These are phyloP conservation scores for Sparassis latifolia DNA, from an alignment of 1,284 basidiomycete genomes.

Conservation along the genomic window DNA sequence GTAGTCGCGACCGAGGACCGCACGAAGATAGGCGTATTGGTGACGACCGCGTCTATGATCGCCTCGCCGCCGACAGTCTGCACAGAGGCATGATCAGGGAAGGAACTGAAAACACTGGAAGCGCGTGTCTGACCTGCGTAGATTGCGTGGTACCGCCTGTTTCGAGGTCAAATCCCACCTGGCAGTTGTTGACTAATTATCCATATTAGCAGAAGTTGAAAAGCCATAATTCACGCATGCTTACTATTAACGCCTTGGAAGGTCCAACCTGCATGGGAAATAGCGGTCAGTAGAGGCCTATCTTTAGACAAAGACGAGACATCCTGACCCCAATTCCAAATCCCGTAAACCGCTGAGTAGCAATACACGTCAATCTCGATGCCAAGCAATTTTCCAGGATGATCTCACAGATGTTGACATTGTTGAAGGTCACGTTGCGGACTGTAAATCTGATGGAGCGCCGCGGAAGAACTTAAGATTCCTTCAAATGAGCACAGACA, in stretches of 20 bases:
- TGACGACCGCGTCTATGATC: conserved; percentile 54
- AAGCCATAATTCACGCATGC: conserved; percentile 1
- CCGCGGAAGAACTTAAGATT: neutral
- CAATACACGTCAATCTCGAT: no score
- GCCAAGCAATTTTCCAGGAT: neutral
- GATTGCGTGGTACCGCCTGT: conserved; percentile 34
- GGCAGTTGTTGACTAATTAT: conserved; percentile 40
- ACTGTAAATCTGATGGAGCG: conserved; percentile 37
- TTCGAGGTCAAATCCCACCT: conserved; percentile 41
- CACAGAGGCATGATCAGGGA: no score
- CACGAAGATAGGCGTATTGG: conserved; percentile 37
- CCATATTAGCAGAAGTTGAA: no score
- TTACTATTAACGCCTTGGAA: conserved; percentile 37
- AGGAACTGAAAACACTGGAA: neutral
- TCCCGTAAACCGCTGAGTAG: conserved; percentile 17
- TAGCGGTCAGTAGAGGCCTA: no score
- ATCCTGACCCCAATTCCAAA: conserved; percentile 55
- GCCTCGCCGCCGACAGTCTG: conserved; percentile 43
- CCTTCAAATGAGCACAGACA: neutral
- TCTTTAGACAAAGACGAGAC: no score
- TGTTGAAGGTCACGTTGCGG: conserved; percentile 51
- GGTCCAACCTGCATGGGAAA: conserved; percentile 22
- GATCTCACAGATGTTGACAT: conserved; percentile 36
- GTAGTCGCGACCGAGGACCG: conserved; percentile 26
- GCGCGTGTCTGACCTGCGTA: conserved; percentile 13